Percentiles rank a stretch among this genome's conserved stretches.
phyloP scores from a whole-genome alignment of 306 rosid species.

The Pyrus betulifolia region DNA sequence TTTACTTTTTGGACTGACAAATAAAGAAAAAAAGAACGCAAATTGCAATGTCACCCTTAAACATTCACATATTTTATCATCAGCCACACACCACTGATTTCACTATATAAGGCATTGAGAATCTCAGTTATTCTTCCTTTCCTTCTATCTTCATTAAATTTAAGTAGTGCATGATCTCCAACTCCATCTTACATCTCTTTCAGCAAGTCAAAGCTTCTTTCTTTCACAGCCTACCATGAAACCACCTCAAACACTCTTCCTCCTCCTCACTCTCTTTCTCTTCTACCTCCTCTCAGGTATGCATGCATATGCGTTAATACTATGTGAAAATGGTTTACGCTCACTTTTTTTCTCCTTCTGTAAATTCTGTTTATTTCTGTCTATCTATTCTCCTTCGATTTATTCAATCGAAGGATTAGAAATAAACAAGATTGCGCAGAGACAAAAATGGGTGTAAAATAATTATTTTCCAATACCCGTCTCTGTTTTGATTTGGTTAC shows the following conservation, averaged over 20 bases:
- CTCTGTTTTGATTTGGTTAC: background rate
- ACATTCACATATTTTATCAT: background rate
- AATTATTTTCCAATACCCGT: too few relatives aligned
- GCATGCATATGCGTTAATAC: background rate
- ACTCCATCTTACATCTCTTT: background rate
- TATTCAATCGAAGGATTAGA: background rate
- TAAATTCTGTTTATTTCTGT: background rate
- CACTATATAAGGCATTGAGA: background rate
- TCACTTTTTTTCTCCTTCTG: background rate
- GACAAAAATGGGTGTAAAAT: background rate
- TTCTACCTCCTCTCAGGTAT: background rate
- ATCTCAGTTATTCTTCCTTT: background rate
- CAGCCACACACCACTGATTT: background rate
- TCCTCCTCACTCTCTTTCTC: slow-evolving; percentile 11
- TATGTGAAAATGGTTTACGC: background rate
- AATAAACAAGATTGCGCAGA: background rate
- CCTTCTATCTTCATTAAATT: background rate
- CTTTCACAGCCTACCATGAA: background rate
- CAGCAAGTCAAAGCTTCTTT: background rate
- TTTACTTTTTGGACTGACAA: background rate
- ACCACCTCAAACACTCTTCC: slow-evolving; percentile 3
- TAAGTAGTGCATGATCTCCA: background rate
- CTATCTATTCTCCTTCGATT: background rate
- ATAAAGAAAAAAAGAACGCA: background rate
- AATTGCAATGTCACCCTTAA: background rate